Evolutionary conservation across 768 basidiomycete species (phyloP).

Genomic region (Suillus subalutaceus): DNA sequence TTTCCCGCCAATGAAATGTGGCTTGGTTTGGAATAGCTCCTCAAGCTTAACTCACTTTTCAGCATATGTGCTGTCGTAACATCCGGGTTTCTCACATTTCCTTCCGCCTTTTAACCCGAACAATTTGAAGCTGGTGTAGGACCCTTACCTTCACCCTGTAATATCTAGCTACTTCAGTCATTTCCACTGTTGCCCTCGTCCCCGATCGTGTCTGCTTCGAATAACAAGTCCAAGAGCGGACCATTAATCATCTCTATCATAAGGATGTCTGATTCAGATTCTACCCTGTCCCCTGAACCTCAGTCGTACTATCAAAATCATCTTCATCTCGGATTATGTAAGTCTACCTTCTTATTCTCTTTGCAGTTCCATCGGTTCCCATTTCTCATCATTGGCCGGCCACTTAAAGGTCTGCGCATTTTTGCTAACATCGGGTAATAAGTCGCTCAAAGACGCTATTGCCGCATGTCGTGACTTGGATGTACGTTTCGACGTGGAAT

Average conservation of each 20-base stretch:
- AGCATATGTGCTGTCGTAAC: not conserved
- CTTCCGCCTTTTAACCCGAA: not conserved
- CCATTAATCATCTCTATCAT: not conserved
- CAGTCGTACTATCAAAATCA: conserved; percentile 31
- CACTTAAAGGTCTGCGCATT: conserved; percentile 34
- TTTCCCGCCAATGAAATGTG: conserved; percentile 12
- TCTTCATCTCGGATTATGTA: conserved; percentile 39
- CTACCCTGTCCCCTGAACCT: conserved; percentile 16
- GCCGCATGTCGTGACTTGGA: conserved; percentile 35
- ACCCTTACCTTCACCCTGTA: not conserved
- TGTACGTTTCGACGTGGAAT: conserved; percentile 38
- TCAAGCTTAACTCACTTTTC: conserved; percentile 22
- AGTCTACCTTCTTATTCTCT: conserved; percentile 13
- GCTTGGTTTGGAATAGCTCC: conserved; percentile 8
- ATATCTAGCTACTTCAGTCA: not conserved
- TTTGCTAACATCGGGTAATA: conserved; percentile 44
- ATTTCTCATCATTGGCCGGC: not conserved
- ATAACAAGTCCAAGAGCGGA: conserved; percentile 3
- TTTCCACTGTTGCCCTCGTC: not conserved
- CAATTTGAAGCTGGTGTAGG: not conserved
- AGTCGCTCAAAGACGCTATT: conserved; percentile 41
- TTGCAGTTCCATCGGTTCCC: not conserved
- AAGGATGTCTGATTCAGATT: conserved; percentile 24
- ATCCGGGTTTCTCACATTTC: conserved; percentile 5
- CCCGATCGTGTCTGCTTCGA: not conserved